phyloP scores from a whole-genome alignment of 2,329 filamentous ascomycete species.

The Phyllosticta ampelicida region DNA sequence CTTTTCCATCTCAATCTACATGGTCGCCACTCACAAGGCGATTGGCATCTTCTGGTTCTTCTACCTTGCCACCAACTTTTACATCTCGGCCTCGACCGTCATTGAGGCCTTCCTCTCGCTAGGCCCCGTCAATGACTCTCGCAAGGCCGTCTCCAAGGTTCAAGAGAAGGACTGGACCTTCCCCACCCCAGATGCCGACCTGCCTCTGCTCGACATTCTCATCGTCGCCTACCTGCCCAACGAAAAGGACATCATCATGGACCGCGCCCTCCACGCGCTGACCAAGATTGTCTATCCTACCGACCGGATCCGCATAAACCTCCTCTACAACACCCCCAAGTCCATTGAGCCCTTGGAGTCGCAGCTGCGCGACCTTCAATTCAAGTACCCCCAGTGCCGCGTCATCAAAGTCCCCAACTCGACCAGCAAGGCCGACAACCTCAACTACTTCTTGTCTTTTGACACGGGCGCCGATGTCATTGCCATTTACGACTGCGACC shows the following conservation, averaged over 20 bases:
- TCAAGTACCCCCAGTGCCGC: conserved; percentile 30
- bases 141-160: conserved; percentile 26
- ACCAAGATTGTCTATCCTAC: conserved; percentile 37
- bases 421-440: conserved; percentile 40
- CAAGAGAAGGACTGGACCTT: conserved; percentile 32
- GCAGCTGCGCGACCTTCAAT: conserved; percentile 29
- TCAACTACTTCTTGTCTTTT: conserved; percentile 38
- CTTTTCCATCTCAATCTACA: conserved; percentile 33
- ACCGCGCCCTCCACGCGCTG: conserved; percentile 36
- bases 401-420: conserved; percentile 40
- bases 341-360: conserved; percentile 37
- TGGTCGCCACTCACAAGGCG: conserved; percentile 26
- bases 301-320: conserved; percentile 37
- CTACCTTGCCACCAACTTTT: conserved; percentile 35
- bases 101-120: conserved; percentile 33
- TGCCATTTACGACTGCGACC: conserved; percentile 41
- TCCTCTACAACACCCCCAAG: conserved; percentile 40
- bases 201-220: conserved; percentile 36
- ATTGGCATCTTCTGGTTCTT: conserved; percentile 36
- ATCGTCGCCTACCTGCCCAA: conserved; percentile 43
- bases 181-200: conserved; percentile 30
- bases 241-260: conserved; percentile 40
- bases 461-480: conserved; percentile 36
- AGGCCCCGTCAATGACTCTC: conserved; percentile 26
- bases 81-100: conserved; percentile 33